A percentile compares a stretch with the other conserved stretches of the same genome.
Evolutionary conservation across 169 alveolate species (phyloP).

Genomic region (Theileria sp.): DNA sequence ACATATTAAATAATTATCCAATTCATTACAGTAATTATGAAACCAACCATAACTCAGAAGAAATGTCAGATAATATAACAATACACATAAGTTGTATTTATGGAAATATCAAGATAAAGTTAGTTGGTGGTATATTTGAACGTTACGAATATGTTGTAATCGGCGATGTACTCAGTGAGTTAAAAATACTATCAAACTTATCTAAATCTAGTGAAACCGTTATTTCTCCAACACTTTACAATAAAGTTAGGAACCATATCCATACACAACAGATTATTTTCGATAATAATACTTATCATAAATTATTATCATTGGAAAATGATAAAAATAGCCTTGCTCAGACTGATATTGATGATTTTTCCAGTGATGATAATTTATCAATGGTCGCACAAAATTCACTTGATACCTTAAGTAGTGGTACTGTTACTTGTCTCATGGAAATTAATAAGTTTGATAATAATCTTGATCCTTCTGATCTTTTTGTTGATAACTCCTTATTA

Average conservation of each 20-base stretch:
- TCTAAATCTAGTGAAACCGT: conserved; percentile 81
- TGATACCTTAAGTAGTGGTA: background rate
- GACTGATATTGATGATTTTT: conserved; percentile 5
- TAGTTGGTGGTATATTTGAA: conserved; percentile 79
- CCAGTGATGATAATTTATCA: conserved; percentile 20
- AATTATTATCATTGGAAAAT: conserved; percentile 17
- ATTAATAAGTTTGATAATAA: background rate
- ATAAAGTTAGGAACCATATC: conserved; percentile 18
- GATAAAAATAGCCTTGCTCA: conserved; percentile 40
- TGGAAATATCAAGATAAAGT: conserved; percentile 75
- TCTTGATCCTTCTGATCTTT: background rate
- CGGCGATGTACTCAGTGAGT: conserved; percentile 80
- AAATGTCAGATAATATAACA: conserved; percentile 56
- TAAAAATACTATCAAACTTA: conserved; percentile 74
- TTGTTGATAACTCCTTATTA: background rate
- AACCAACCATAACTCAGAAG: background rate
- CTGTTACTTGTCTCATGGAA: background rate
- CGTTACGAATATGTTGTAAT: conserved; percentile 74
- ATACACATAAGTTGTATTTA: conserved; percentile 79
- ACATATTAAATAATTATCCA: conserved; percentile 76
- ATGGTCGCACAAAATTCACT: conserved; percentile 30
- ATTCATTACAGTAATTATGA: conserved; percentile 62
- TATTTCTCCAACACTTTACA: conserved; percentile 65
- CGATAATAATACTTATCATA: conserved; percentile 10
- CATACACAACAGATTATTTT: background rate